phyloP scores from a whole-genome alignment of 495 filamentous ascomycete species.

The Penicillium bialowiezense region DNA sequence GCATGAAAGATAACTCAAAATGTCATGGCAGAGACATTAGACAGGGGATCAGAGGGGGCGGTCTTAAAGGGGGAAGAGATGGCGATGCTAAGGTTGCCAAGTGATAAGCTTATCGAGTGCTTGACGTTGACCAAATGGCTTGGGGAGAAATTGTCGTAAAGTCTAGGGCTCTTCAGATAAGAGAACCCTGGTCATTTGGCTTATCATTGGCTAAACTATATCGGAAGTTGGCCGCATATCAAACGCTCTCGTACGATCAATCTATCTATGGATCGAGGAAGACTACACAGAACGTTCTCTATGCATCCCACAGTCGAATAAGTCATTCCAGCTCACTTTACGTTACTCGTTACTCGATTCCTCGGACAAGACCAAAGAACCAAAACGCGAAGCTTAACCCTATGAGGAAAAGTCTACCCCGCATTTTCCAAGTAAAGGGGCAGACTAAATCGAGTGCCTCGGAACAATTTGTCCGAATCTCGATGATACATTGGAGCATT shows the following conservation, averaged over 20 bases:
- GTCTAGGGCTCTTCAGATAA: neutral
- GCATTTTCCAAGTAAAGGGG: neutral
- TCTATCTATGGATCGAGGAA: too few species aligned
- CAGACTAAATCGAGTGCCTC: neutral
- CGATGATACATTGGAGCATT: neutral
- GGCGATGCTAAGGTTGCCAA: conserved; percentile 32
- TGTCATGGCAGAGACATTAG: conserved; percentile 8
- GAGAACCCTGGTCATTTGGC: neutral
- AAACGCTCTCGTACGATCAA: neutral
- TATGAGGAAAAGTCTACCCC: neutral
- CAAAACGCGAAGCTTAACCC: neutral
- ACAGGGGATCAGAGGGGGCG: conserved; percentile 3
- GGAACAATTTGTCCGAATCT: neutral
- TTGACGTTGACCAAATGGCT: too few species aligned
- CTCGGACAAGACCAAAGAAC: too few species aligned
- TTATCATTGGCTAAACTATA: neutral
- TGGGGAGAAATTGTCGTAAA: too few species aligned
- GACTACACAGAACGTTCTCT: too few species aligned
- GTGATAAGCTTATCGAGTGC: conserved; percentile 26
- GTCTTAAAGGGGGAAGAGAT: conserved; percentile 29
- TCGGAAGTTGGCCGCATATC: neutral
- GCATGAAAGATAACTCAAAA: conserved; percentile 5
- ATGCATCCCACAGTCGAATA: too few species aligned
- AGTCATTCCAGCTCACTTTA: too few species aligned
- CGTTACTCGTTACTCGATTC: too few species aligned